phyloP scores from a whole-genome alignment of 768 basidiomycete species.

The Kwoniella dejecticola region DNA sequence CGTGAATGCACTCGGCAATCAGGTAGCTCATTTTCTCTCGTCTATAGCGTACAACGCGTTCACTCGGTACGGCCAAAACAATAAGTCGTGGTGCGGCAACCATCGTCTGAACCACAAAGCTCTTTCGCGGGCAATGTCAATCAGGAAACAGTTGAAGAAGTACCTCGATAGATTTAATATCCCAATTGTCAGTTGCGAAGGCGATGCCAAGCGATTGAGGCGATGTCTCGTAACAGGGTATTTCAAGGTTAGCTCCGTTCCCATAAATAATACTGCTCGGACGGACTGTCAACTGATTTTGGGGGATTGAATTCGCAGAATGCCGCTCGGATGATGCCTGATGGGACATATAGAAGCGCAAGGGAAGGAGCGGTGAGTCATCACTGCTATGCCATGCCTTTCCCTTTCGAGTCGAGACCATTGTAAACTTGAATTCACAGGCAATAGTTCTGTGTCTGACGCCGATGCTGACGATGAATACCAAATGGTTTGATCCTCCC shows the following conservation, averaged over 20 bases:
- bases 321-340: conserved; percentile 83
- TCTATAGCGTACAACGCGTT: conserved; percentile 88
- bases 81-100: conserved; percentile 87
- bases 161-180: conserved; percentile 89
- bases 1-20: not conserved
- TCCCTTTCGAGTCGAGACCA: not conserved
- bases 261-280: too few relatives aligned
- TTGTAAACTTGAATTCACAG: too few relatives aligned
- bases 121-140: conserved; percentile 89
- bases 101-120: conserved; percentile 93
- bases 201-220: conserved; percentile 78
- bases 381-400: not conserved
- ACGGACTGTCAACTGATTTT: too few relatives aligned
- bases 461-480: too few relatives aligned
- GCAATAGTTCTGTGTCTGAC: too few relatives aligned
- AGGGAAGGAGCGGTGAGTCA: conserved; percentile 74
- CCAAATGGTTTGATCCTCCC: too few relatives aligned
- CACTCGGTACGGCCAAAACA: conserved; percentile 67
- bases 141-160: conserved; percentile 90
- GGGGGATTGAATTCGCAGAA: too few relatives aligned
- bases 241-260: conserved; percentile 59
- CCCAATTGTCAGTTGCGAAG: conserved; percentile 81
- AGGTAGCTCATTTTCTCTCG: conserved; percentile 9
- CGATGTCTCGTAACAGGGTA: conserved; percentile 89
- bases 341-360: conserved; percentile 89